A percentile compares a stretch with the other conserved stretches of the same genome.
These are phyloP conservation scores for Scorias spongiosa DNA, from an alignment of 2,329 filamentous ascomycete species.

Conservation along the genomic window DNA sequence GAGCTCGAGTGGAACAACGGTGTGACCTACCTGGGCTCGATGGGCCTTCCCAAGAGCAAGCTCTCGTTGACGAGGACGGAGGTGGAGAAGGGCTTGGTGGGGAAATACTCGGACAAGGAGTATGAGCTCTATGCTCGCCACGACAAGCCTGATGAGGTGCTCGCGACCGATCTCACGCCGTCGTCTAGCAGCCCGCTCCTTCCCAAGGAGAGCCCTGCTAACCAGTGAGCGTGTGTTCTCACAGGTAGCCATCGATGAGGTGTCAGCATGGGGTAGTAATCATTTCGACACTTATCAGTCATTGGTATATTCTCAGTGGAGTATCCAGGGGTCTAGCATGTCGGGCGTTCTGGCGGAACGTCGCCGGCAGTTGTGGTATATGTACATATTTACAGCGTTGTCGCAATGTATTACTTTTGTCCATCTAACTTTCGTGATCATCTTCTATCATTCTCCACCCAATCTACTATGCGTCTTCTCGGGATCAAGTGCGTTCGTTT, in stretches of 20 bases:
- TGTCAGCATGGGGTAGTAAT: not conserved
- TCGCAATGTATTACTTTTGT: too few relatives aligned
- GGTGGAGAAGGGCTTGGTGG: constrained; percentile 40
- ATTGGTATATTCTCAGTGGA: not conserved
- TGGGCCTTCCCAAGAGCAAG: constrained; percentile 46
- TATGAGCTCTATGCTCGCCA: constrained; percentile 34
- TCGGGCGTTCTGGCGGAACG: not conserved
- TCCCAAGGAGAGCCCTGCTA: not conserved
- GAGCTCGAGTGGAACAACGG: constrained; percentile 68
- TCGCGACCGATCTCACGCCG: not conserved
- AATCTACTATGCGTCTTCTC: too few relatives aligned
- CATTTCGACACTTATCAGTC: not conserved
- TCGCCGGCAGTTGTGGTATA: not conserved
- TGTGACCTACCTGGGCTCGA: constrained; percentile 42
- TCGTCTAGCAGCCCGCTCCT: not conserved
- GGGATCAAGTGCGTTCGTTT: not conserved
- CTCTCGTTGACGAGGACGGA: constrained; percentile 40
- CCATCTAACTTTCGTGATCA: too few relatives aligned
- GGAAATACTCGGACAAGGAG: constrained; percentile 34
- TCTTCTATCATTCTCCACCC: too few relatives aligned
- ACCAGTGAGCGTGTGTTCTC: not conserved
- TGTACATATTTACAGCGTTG: not conserved
- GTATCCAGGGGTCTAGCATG: not conserved
- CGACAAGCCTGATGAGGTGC: constrained; percentile 21
- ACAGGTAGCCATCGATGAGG: not conserved